Base-by-base conservation (phyloP, 306 rosid genomes). In the Quercus rubra region DNA sequence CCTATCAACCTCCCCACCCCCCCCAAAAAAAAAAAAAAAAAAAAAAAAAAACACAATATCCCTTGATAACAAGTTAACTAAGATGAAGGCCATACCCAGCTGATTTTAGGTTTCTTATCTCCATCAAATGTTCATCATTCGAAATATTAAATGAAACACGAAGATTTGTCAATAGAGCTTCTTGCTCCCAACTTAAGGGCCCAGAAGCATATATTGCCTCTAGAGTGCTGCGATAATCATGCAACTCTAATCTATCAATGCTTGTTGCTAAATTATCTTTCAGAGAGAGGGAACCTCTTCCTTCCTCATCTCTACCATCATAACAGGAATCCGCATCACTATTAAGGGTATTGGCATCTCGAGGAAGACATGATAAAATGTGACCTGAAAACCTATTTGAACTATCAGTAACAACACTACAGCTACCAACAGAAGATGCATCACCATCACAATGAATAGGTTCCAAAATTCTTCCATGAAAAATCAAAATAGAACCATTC, bases 121-220 rank as follows among this genome's bases (percentile, higher is more conserved):
- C 97, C 73, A 70, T 81, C 94, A 87, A 80, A 85, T 89, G 92
- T 88, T 93, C 98, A 85, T 95, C 99, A 79, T 93, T 91, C 13
- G 99, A 90, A 79, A 95, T 86, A 82, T 90, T 87, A 73, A 95
- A 97, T 77, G 92, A 85, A 74, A 86, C 87, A 55, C 99, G 98
- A 79, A 95, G 93, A 74, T 86, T 90, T 74, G 99, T 93, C 89
- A 95, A 81, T 75, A 90, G 78, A 46, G 79, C 92, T 91, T 91
- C 93, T 51, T 93, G 85, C 79, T 91, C 98, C 99, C 98, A 95
- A 82, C 91, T 95, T 85, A 95, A 84, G 87, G 92, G 87, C 79
- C 99, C 98, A 64, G 92, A 93, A 80, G 90, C 90, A 90, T 86
- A 87, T 85, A 95, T 82, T 84, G 85, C 88, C 83, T 77, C 82